phyloP scores from a whole-genome alignment of 2,329 filamentous ascomycete species.

The Calcarisporium arbuscula region DNA sequence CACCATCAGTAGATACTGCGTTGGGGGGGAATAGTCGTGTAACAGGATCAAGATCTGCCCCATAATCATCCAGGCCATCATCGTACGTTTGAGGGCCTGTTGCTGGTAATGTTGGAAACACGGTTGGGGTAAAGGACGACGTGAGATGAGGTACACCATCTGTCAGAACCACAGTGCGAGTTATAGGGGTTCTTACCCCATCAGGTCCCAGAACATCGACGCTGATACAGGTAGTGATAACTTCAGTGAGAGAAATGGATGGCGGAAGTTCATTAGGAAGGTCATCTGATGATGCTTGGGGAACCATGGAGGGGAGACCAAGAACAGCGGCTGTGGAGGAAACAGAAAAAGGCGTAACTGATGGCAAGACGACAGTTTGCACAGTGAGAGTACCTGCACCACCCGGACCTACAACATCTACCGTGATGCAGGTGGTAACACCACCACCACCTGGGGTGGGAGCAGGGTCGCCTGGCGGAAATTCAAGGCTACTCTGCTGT shows the following conservation, averaged over 20 bases:
- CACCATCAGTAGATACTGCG: slow-evolving; percentile 14
- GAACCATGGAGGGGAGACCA: slow-evolving; percentile 13
- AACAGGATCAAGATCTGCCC: slow-evolving; percentile 5
- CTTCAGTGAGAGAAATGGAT: slow-evolving; percentile 9
- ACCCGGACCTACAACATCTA: slow-evolving; percentile 23
- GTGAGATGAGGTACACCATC: slow-evolving; percentile 12
- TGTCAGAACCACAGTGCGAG: slow-evolving; percentile 25
- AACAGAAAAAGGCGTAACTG: slow-evolving; percentile 10
- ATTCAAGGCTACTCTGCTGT: slow-evolving; percentile 6
- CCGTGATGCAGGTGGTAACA: slow-evolving; percentile 23
- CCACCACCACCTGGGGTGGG: slow-evolving; percentile 10
- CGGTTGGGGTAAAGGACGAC: slow-evolving; percentile 6
- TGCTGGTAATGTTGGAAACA: too few relatives aligned
- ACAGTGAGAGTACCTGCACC: slow-evolving; percentile 23
- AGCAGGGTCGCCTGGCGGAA: slow-evolving; percentile 14
- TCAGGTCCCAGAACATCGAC: slow-evolving; percentile 23
- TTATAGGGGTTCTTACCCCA: slow-evolving; percentile 23
- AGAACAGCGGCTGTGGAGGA: slow-evolving; percentile 10
- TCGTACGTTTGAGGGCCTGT: slow-evolving; percentile 9
- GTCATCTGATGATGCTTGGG: slow-evolving; percentile 11
- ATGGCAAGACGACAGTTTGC: slow-evolving; percentile 18
- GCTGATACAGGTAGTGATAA: slow-evolving; percentile 22
- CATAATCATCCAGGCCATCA: slow-evolving; percentile 22
- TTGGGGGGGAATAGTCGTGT: slow-evolving; percentile 8
- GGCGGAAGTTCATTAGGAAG: slow-evolving; percentile 15